Percentiles rank a stretch among this genome's conserved stretches.
phyloP scores from a whole-genome alignment of 768 basidiomycete genomes.

The Amylocystis lapponica region DNA sequence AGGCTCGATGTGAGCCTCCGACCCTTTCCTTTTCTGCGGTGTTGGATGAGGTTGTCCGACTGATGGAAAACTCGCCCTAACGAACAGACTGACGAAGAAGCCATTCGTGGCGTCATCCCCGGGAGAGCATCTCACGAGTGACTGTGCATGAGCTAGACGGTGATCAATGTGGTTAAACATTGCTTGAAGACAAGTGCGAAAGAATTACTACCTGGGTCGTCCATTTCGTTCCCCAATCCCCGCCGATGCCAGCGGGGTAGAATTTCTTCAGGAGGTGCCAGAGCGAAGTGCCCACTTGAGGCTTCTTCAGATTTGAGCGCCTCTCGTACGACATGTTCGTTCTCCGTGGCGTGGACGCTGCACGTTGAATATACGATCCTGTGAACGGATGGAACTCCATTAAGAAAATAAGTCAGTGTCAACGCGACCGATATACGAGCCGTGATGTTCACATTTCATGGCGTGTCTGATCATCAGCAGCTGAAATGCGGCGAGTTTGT shows the following conservation, averaged over 20 bases:
- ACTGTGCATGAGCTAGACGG: conserved; percentile 46
- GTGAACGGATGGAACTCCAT: conserved; percentile 64
- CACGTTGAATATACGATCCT: conserved; percentile 98
- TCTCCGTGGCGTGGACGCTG: conserved; percentile 85
- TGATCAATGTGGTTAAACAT: neutral
- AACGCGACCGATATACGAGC: neutral
- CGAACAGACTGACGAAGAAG: conserved; percentile 96
- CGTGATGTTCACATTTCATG: conserved; percentile 77
- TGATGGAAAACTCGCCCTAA: no score
- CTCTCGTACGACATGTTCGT: conserved; percentile 83
- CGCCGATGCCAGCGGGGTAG: conserved; percentile 81
- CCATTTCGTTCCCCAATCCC: conserved; percentile 64
- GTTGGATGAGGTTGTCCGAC: neutral
- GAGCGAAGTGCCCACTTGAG: conserved; percentile 46
- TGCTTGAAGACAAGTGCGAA: conserved; percentile 9
- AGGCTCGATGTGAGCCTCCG: conserved; percentile 2
- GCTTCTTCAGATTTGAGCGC: conserved; percentile 74
- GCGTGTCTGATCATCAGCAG: conserved; percentile 89
- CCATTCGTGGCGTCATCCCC: conserved; percentile 90
- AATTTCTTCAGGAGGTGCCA: conserved; percentile 64
- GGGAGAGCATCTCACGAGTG: conserved; percentile 67
- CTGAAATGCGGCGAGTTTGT: conserved; percentile 85
- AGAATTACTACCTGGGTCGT: conserved; percentile 48
- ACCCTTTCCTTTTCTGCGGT: conserved; percentile 14
- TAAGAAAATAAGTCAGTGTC: neutral